Evolutionary conservation across 164 flowering plant species (phyloP).

Genomic region (Cinnamomum chago): DNA sequence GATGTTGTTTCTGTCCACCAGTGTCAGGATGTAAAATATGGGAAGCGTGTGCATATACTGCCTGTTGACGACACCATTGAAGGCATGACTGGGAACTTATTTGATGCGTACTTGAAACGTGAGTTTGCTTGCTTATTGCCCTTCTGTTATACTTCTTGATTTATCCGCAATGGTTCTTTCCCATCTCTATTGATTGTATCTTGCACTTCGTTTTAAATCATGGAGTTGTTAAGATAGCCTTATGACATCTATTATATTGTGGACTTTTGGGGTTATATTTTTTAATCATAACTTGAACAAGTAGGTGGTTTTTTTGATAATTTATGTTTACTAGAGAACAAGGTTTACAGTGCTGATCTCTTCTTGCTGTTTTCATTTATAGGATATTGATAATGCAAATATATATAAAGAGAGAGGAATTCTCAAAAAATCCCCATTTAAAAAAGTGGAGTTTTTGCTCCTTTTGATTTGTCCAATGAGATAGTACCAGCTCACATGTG

Average conservation of each 20-base stretch:
- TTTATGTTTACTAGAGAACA: not conserved
- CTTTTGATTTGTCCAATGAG: too few species aligned
- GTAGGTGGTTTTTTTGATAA: not conserved
- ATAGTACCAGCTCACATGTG: too few species aligned
- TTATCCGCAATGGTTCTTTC: not conserved
- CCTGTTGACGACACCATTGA: conserved; percentile 86
- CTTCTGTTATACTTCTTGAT: not conserved
- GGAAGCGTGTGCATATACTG: conserved; percentile 81
- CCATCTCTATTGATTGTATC: not conserved
- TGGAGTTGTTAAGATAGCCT: not conserved
- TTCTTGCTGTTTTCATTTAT: too few species aligned
- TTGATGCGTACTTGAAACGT: conserved; percentile 87
- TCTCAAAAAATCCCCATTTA: too few species aligned
- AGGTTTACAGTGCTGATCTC: not conserved
- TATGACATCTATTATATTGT: not conserved
- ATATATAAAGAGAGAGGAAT: too few species aligned
- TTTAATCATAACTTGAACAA: not conserved
- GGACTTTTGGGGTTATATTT: not conserved
- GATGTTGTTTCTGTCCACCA: conserved; percentile 90
- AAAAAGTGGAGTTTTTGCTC: too few species aligned
- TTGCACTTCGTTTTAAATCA: not conserved
- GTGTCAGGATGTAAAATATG: conserved; percentile 80
- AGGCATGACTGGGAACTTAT: conserved; percentile 77
- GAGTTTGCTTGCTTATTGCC: conserved; percentile 23
- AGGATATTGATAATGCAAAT: too few species aligned